phyloP scores from a whole-genome alignment of 2,329 filamentous ascomycete genomes.

The Cryphonectria carpinicola region DNA sequence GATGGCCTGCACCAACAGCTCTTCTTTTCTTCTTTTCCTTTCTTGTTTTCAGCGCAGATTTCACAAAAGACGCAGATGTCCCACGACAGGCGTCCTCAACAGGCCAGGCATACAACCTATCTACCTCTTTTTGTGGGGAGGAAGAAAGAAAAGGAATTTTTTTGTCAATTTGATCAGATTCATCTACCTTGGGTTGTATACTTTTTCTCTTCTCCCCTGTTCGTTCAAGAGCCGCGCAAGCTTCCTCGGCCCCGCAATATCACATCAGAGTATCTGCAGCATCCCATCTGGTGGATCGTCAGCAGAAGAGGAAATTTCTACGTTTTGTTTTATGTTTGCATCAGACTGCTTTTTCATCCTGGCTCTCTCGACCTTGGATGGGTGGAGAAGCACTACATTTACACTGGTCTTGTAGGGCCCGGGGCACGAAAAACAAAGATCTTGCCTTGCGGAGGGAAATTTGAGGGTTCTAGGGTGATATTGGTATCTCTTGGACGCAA shows the following conservation, averaged over 20 bases:
- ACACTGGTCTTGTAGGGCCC: not conserved
- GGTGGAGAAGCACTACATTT: not conserved
- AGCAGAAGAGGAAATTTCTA: not conserved
- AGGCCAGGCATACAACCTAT: conserved; percentile 8
- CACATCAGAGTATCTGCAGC: not conserved
- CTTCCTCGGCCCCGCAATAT: not conserved
- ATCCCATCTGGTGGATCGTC: not conserved
- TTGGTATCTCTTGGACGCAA: not conserved
- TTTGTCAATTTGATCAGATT: not conserved
- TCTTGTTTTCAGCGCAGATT: conserved; percentile 10
- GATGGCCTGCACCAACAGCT: conserved; percentile 2
- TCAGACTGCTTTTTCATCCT: not conserved
- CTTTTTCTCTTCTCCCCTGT: not conserved
- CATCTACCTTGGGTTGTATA: not conserved
- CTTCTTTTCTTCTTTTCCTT: not conserved
- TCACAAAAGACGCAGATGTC: conserved; percentile 17
- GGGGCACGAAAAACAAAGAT: not conserved
- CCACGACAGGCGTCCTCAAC: conserved; percentile 11
- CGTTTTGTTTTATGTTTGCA: not conserved
- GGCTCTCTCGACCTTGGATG: not conserved
- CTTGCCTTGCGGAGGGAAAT: not conserved
- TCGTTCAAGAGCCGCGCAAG: not conserved
- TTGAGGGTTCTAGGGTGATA: not conserved
- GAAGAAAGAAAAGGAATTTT: not conserved
- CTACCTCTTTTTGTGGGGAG: not conserved